Conservation (phyloP, 352 stramenopile genomes). For the Aphanomyces stellatus region DNA sequence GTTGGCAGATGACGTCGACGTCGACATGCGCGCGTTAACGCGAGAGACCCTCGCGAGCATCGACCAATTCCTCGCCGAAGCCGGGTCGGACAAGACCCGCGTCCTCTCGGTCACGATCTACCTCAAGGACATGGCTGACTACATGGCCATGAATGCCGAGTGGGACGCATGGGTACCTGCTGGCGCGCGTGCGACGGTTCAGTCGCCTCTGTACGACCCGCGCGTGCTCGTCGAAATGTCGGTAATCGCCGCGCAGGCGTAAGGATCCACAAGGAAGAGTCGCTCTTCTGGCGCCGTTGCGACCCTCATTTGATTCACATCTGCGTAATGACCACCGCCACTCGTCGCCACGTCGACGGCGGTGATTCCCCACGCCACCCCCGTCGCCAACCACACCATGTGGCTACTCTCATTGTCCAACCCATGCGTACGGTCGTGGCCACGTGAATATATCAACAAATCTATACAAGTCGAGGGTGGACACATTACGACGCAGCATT, state of each 20-base stretch:
- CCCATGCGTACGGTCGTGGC: too few relatives aligned
- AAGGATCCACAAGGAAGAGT: too few relatives aligned
- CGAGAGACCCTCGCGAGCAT: conserved; percentile 11
- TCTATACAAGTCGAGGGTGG: too few relatives aligned
- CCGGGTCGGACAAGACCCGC: conserved; percentile 11
- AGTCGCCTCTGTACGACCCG: conserved; percentile 13
- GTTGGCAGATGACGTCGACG: conserved; percentile 14
- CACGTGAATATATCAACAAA: too few relatives aligned
- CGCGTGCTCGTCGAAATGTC: conserved; percentile 18
- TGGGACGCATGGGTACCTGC: conserved; percentile 18
- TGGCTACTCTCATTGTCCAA: too few relatives aligned
- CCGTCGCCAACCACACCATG: too few relatives aligned
- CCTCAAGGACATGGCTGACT: conserved; percentile 20
- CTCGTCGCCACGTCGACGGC: too few relatives aligned
- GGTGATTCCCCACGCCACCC: too few relatives aligned
- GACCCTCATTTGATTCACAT: too few relatives aligned
- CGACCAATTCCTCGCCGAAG: conserved; percentile 14
- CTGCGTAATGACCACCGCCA: too few relatives aligned
- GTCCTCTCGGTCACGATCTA: conserved; percentile 18
- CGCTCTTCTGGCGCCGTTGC: too few relatives aligned
- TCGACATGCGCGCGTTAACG: conserved; percentile 2
- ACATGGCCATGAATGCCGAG: conserved; percentile 9
- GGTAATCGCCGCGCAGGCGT: conserved; percentile 15
- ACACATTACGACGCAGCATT: conserved; percentile 26
- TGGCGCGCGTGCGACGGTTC: conserved; percentile 13